Base-by-base conservation (phyloP, 2,329 filamentous ascomycete species). In the Talaromyces amestolkiae region DNA sequence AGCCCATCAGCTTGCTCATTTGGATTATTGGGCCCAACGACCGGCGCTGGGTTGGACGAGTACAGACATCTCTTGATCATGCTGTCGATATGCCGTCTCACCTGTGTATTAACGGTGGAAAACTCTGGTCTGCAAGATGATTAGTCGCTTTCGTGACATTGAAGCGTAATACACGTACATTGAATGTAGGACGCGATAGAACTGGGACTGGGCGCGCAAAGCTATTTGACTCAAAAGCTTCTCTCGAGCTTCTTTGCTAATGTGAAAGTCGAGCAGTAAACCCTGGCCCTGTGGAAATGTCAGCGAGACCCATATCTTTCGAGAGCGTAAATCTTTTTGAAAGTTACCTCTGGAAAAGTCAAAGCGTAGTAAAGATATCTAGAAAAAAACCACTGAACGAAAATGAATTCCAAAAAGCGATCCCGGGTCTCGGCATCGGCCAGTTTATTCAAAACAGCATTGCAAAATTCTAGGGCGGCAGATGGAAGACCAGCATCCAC, bases 301-400 rank as follows among this genome's bases (percentile, higher is more conserved):
- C 69, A 66, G 45, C 35, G 70, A 13, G 19, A 39, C 47, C 17
- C 56, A 37, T 53, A 61, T 31, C 24, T 37, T 22, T 37, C n/a
- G 24, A 22, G 11, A 11, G 31, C 31, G 3, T 33, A 6, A 37
- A 5, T 15, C 24, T 15, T 56, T 56, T 37, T 9, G 8, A 31
- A 37, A 87, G 63, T 87, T 83, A 87, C 93, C 84, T 99, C 95
- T 11, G 95, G 95, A 72, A 95, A 91, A 58, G 92, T 91, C 72
- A 98, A 87, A 62, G 92, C 89, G 71, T 91, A 90, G 56, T 92
- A 85, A 41, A 98, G 82, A 78, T 95, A 97, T 61, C 90, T 89
- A 68, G 92, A 91, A 76, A 98, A 97, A 68, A 97, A 89, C 88
- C 94, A 99, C 74, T 93, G 91, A 72, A 90, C 91, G 68, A 97